These are phyloP conservation scores for Pyrus pyrifolia DNA, from an alignment of 306 rosid species.

Conservation along the genomic window DNA sequence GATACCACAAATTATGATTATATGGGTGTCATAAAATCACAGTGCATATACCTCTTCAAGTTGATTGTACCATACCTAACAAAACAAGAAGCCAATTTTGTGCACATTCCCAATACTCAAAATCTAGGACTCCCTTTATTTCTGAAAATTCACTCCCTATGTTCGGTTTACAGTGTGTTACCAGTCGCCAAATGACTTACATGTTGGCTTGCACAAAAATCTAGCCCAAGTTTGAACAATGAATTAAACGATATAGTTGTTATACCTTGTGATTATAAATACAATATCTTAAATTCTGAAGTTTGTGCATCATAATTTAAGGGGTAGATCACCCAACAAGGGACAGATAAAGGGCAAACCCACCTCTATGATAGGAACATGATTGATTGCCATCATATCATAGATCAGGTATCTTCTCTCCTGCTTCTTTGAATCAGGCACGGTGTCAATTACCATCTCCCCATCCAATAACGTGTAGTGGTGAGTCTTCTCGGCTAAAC, in stretches of 20 bases:
- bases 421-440: slow-evolving; percentile 80
- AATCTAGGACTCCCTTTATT: neutral
- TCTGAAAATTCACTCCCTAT: neutral
- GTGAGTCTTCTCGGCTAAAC: slow-evolving; percentile 60
- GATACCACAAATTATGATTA: neutral
- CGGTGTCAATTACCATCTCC: slow-evolving; percentile 86
- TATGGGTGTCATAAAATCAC: no score
- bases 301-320: neutral
- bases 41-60: neutral
- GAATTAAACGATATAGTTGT: neutral
- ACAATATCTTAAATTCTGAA: neutral
- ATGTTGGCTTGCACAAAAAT: neutral
- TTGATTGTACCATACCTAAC: neutral
- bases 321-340: neutral
- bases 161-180: neutral
- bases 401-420: slow-evolving; percentile 95
- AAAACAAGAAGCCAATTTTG: neutral
- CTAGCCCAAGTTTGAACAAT: neutral
- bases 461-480: slow-evolving; percentile 90
- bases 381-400: slow-evolving; percentile 79
- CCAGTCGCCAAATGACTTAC: neutral
- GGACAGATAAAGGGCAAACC: neutral
- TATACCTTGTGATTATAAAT: neutral
- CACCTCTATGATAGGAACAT: slow-evolving; percentile 66
- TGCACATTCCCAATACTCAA: neutral